Conservation (phyloP, 2,329 filamentous ascomycete species). For the Scedosporium boydii region DNA sequence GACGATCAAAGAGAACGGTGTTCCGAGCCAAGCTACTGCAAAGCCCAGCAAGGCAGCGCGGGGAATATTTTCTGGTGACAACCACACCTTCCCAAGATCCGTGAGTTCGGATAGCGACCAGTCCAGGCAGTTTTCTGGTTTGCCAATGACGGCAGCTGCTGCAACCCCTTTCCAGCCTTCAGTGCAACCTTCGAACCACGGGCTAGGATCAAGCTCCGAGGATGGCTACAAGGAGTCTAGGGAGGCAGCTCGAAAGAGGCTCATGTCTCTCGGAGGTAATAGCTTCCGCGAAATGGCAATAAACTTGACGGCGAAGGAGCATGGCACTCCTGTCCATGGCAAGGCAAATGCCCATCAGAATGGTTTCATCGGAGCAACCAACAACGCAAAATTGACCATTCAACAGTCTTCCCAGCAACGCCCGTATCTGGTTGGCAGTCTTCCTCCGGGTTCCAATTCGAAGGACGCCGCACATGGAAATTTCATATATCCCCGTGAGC, state of each 20-base stretch:
- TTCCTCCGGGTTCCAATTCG: slow-evolving; percentile 34
- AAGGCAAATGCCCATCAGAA: background rate
- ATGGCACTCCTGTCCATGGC: background rate
- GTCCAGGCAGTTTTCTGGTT: slow-evolving; percentile 23
- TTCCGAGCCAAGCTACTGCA: background rate
- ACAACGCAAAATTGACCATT: background rate
- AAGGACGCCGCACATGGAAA: slow-evolving; percentile 33
- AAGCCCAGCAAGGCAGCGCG: background rate
- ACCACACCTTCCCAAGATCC: background rate
- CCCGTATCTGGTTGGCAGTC: slow-evolving; percentile 47
- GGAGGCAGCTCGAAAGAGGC: background rate
- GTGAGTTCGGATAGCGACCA: slow-evolving; percentile 13
- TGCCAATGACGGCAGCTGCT: slow-evolving; percentile 36
- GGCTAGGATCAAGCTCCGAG: background rate
- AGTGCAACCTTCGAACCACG: background rate
- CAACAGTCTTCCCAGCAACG: slow-evolving; percentile 11
- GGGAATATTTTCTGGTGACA: background rate
- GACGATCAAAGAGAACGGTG: background rate
- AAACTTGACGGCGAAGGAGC: slow-evolving; percentile 2
- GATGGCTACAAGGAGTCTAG: slow-evolving; percentile 1
- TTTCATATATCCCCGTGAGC: slow-evolving; percentile 44
- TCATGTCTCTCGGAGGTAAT: background rate
- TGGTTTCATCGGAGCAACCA: background rate
- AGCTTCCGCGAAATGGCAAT: background rate
- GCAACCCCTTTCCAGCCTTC: slow-evolving; percentile 38